Evolutionary conservation across 805 yeast species (phyloP), one percentile per base, ranked within the genome.

Genomic region (Wilhelminamyces savonicus): DNA sequence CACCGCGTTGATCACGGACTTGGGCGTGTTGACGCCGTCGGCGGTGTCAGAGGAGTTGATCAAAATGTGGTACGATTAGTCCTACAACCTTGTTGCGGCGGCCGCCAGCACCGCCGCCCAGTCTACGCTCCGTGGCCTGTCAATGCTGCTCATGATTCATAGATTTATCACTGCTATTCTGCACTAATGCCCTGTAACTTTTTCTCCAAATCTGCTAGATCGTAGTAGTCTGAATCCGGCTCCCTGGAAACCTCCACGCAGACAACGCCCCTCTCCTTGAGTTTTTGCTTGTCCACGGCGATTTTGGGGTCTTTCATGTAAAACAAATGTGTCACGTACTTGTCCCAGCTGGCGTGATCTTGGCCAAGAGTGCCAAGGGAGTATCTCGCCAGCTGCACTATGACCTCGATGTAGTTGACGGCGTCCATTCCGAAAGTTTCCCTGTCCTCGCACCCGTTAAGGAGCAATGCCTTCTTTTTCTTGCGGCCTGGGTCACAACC

Each of bases 21-120:
- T 92, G 40, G 99, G 99, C 12, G 97, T 92, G 1, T 69, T 92
- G 43, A 92, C 99, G 5, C 96, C 98, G 9, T 82, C 95, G 36
- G 97, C 97, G 0, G 98, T 92, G 13, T 82, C 95, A n/a, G 98
- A 92, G 55, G 99, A 92, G 60, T 71, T 92, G 56, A 92, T 92
- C 54, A 92, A 92, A 60, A 86, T 92, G 77, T 92, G 97, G 97
- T 88, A 87, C 49, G 97, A 88, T 56, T 88, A 54, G 54, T 13
- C 7, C 13, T 5, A n/a, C n/a, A n/a, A n/a, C n/a, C n/a, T n/a
- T n/a, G n/a, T n/a, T n/a, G n/a, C n/a, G n/a, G n/a, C n/a, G n/a
- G n/a, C n/a, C n/a, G n/a, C n/a, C n/a, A n/a, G n/a, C n/a, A n/a
- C n/a, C n/a, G n/a, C n/a, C n/a, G n/a, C n/a, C n/a, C n/a, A n/a